Evolutionary conservation across 75 land plant species (phyloP).

Genomic region (Cupressus sempervirens): DNA sequence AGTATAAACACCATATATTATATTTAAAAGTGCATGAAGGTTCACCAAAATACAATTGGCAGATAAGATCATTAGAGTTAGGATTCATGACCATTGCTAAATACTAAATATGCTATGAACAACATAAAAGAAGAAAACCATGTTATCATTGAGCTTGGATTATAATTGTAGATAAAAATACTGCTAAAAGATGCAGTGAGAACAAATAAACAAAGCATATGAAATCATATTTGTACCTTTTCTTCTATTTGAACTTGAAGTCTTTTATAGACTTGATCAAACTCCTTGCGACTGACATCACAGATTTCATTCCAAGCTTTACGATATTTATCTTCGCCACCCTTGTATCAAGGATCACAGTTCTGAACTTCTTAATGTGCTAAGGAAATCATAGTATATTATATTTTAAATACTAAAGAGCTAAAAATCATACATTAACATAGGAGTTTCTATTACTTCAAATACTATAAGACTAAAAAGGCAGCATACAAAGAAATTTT

Average conservation of each 20-base stretch:
- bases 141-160: background rate
- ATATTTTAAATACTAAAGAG: background rate
- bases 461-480: background rate
- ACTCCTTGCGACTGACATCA: constrained; percentile 80
- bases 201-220: background rate
- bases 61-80: background rate
- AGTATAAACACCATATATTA: background rate
- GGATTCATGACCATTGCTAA: background rate
- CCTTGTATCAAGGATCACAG: constrained; percentile 24
- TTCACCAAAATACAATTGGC: background rate
- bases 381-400: background rate
- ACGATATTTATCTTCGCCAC: constrained; percentile 72
- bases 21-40: background rate
- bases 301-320: constrained; percentile 85
- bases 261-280: constrained; percentile 70
- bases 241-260: constrained; percentile 77
- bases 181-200: background rate
- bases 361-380: background rate
- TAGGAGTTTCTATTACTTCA: background rate
- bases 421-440: background rate
- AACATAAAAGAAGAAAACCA: background rate
- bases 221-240: constrained; percentile 40
- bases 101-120: background rate
- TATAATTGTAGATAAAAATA: background rate
- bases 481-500: background rate